Evolutionary conservation across 2,329 filamentous ascomycete species (phyloP).

Genomic region (Pseudogymnoascus sp.): DNA sequence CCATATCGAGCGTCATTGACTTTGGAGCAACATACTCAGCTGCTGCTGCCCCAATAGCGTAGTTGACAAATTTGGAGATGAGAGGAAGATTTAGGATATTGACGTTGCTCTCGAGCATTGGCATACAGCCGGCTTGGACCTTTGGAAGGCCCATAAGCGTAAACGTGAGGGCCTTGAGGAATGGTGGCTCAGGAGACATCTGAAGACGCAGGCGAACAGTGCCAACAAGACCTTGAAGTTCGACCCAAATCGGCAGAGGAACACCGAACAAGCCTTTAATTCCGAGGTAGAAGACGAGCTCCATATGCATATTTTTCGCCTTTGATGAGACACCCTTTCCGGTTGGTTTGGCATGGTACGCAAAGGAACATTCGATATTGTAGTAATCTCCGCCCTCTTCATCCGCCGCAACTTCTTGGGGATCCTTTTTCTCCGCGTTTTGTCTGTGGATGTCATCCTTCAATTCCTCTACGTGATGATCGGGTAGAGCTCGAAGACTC

Average conservation of each 20-base stretch:
- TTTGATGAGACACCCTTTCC: conserved; percentile 65
- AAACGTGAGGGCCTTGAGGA: conserved; percentile 84
- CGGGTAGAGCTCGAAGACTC: conserved; percentile 77
- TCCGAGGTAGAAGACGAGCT: conserved; percentile 87
- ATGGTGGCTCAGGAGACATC: conserved; percentile 83
- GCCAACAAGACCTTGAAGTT: conserved; percentile 82
- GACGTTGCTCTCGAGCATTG: conserved; percentile 83
- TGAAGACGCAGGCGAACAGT: conserved; percentile 77
- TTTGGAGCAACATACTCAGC: conserved; percentile 93
- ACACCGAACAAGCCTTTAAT: conserved; percentile 75
- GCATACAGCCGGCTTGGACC: conserved; percentile 79
- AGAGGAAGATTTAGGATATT: conserved; percentile 87
- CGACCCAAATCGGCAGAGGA: conserved; percentile 46
- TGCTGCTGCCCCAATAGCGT: conserved; percentile 78
- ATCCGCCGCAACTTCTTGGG: conserved; percentile 77
- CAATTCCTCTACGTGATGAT: conserved; percentile 70
- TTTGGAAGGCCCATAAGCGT: conserved; percentile 92
- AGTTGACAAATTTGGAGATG: conserved; percentile 96
- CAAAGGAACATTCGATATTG: conserved; percentile 83
- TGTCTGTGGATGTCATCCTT: conserved; percentile 73
- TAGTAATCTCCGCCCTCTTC: conserved; percentile 90
- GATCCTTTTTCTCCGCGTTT: conserved; percentile 73
- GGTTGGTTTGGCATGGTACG: conserved; percentile 79
- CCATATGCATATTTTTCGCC: conserved; percentile 95
- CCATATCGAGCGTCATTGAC: conserved; percentile 83